A percentile compares a stretch with the other conserved stretches of the same genome.
Conservation (phyloP, 2,329 filamentous ascomycete species). For the Trichoderma harzianum region DNA sequence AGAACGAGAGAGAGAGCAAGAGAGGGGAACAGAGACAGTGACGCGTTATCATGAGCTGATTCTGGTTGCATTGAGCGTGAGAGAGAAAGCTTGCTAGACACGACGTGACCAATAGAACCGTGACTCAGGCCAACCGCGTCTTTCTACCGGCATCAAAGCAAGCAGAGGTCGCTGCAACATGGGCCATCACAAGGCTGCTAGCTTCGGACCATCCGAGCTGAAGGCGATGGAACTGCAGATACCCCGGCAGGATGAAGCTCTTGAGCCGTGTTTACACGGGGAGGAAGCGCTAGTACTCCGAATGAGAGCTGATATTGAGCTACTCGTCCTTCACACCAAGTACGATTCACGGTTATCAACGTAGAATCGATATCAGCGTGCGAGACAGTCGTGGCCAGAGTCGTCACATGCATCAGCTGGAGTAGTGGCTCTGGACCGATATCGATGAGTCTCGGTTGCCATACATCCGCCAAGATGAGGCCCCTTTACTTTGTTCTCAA, state of each 20-base stretch:
- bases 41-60: neutral
- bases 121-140: neutral
- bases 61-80: neutral
- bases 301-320: neutral
- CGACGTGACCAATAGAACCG: neutral
- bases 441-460: neutral
- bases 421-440: neutral
- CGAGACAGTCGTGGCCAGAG: neutral
- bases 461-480: neutral
- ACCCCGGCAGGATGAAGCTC: neutral
- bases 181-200: constrained; percentile 10
- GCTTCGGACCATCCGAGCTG: constrained; percentile 11
- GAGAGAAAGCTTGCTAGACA: neutral
- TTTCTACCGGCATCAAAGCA: neutral
- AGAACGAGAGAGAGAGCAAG: neutral
- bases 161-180: neutral
- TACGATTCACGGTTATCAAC: neutral
- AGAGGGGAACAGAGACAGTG: neutral
- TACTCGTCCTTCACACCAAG: neutral
- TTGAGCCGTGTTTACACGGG: neutral
- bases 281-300: neutral
- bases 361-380: neutral
- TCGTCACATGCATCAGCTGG: neutral
- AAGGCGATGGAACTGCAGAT: neutral
- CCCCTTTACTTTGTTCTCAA: neutral